Evolutionary conservation across 1,284 basidiomycete genomes (phyloP), one percentile per base, ranked within the genome.

Genomic region (Trichosporon coremiiforme): DNA sequence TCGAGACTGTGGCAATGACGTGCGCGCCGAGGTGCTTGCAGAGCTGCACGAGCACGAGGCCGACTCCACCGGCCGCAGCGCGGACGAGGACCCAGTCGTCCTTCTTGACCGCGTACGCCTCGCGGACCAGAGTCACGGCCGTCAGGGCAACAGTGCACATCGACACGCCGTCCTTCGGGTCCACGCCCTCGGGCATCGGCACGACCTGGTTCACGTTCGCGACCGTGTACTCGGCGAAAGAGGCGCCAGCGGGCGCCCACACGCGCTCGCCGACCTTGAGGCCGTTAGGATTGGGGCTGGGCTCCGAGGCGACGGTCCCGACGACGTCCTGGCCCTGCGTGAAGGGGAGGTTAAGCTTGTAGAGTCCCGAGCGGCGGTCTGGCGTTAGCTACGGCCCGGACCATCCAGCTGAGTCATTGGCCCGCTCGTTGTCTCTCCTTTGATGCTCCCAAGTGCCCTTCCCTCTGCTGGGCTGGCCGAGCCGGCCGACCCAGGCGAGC

Each of bases 1-100:
- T 92, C 1, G 94, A 96, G 1, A 92, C 93, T n/a, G 95, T 98
- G 1, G 93, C 96, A 76, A 99, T 97, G 29, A 98, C 93, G 10
- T 89, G 90, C 1, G 92, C 95, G 15, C 96, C 95, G 53, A 85
- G 75, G 66, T 85, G 76, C 55, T 79, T 80, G 60, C 71, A 88
- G 85, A 75, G 85, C 86, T 84, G 71, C 25, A 15, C 84, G 7
- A 88, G 80, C 15, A 86, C 75, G 0, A 87, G 78, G 0, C 88
- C 88, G 0, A 88, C 84, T 15, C 88, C 88, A 31, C 96, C 96
- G 0, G 96, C 95, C 17, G 96, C 89, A 15, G 96, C 95, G 79
- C 96, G 92, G 15, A 98, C 77, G 57, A 85, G 76, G 7, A 85
- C 78, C 75, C 79, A 85, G 74, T 88, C 85, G 6, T 85, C 86